phyloP scores from a whole-genome alignment of 208 protist genomes.

The Wallacemonas sp. region DNA sequence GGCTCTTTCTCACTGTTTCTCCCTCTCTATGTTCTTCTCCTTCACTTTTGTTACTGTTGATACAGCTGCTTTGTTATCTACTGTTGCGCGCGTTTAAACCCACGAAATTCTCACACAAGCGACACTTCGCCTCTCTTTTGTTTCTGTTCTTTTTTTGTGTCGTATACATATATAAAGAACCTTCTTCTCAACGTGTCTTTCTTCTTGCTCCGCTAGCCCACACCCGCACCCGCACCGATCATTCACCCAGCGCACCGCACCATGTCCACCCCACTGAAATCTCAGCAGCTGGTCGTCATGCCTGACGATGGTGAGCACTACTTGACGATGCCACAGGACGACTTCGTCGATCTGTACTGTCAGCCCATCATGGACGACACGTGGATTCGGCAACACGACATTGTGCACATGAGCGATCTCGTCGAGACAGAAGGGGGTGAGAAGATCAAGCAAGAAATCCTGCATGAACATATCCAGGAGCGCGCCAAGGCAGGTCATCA shows the following conservation, averaged over 20 bases:
- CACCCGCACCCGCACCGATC: too few species aligned
- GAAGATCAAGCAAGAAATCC: constrained; percentile 73
- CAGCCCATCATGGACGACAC: constrained; percentile 85
- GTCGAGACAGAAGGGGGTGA: constrained; percentile 54
- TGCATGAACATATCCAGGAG: constrained; percentile 66
- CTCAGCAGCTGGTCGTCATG: constrained; percentile 27
- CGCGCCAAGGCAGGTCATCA: constrained; percentile 14
- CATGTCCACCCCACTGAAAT: not conserved
- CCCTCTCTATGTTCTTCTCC: not conserved
- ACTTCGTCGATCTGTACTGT: constrained; percentile 62
- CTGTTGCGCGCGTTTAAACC: too few species aligned
- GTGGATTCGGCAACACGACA: constrained; percentile 74
- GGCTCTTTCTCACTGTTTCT: constrained; percentile 12
- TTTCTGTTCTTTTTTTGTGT: too few species aligned
- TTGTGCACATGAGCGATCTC: constrained; percentile 72
- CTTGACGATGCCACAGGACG: constrained; percentile 63
- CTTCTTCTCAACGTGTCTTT: too few species aligned
- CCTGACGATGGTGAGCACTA: constrained; percentile 22
- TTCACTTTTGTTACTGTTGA: too few species aligned
- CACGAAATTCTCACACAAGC: too few species aligned
- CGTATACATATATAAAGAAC: too few species aligned
- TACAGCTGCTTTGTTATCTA: too few species aligned
- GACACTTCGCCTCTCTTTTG: too few species aligned
- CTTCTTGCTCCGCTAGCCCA: too few species aligned
- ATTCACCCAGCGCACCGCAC: too few species aligned